These are phyloP conservation scores for Claviceps purpurea DNA, from an alignment of 2,329 filamentous ascomycete species.

Conservation along the genomic window DNA sequence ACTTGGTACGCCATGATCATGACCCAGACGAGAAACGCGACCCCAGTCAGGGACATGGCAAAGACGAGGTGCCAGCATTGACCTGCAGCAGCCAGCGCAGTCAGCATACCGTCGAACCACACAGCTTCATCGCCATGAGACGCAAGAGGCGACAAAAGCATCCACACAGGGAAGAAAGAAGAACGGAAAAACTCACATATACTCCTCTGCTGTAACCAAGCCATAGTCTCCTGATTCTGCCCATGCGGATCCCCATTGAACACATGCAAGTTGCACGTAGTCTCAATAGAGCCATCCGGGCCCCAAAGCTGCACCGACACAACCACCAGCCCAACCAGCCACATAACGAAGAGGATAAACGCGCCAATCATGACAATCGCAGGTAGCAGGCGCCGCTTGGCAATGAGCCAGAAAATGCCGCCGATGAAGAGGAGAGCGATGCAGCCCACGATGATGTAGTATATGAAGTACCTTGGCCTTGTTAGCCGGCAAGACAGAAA, in stretches of 20 bases:
- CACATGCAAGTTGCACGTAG: slow-evolving; percentile 45
- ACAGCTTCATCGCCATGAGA: too few species aligned
- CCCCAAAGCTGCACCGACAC: slow-evolving; percentile 52
- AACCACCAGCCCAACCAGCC: slow-evolving; percentile 51
- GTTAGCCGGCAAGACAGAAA: not conserved
- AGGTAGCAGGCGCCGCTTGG: slow-evolving; percentile 45
- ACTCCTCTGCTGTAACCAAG: slow-evolving; percentile 48
- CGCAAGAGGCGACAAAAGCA: not conserved
- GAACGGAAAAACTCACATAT: slow-evolving; percentile 39
- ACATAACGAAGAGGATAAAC: slow-evolving; percentile 54
- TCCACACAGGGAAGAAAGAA: not conserved
- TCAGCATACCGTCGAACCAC: not conserved
- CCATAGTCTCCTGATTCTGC: slow-evolving; percentile 40
- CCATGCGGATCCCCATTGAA: slow-evolving; percentile 37
- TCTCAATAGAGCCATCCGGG: slow-evolving; percentile 41
- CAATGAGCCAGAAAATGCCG: slow-evolving; percentile 49
- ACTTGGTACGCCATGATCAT: slow-evolving; percentile 56
- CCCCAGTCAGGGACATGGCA: slow-evolving; percentile 46
- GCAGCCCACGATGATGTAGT: slow-evolving; percentile 44
- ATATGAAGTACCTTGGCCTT: slow-evolving; percentile 48
- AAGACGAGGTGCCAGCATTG: slow-evolving; percentile 54
- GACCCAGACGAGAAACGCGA: slow-evolving; percentile 51
- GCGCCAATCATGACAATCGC: slow-evolving; percentile 50
- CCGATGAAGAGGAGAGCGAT: slow-evolving; percentile 55
- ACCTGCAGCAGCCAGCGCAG: slow-evolving; percentile 23